Conservation (phyloP, 768 basidiomycete genomes). For the Serendipita indica region DNA sequence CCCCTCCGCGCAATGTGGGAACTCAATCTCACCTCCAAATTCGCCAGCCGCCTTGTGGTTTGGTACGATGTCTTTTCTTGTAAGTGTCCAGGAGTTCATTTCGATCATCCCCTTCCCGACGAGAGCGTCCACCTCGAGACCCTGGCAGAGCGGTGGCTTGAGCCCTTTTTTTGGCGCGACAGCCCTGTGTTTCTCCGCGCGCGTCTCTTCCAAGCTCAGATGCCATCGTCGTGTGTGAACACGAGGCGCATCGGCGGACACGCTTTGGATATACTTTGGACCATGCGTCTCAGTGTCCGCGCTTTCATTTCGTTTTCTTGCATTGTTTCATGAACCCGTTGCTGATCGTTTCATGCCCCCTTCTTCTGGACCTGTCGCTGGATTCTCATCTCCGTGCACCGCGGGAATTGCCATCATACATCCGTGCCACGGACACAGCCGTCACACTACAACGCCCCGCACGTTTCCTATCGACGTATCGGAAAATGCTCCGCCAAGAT, state of each 20-base stretch:
- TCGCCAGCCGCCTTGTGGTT: conserved; percentile 60
- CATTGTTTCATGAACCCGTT: no score
- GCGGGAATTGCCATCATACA: background rate
- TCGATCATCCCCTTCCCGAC: background rate
- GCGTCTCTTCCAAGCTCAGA: no score
- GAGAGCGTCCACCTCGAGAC: background rate
- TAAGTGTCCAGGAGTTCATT: conserved; percentile 7
- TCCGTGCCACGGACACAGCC: no score
- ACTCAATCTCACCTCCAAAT: conserved; percentile 38
- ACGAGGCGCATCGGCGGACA: no score
- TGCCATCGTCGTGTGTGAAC: no score
- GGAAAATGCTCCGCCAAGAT: conserved; percentile 43
- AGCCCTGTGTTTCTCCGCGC: no score
- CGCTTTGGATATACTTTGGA: no score
- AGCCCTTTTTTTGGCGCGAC: background rate
- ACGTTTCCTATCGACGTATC: conserved; percentile 50
- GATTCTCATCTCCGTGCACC: no score
- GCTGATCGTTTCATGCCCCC: no score
- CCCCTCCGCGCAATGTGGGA: conserved; percentile 42
- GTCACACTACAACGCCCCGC: conserved; percentile 31
- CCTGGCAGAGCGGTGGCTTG: conserved; percentile 14
- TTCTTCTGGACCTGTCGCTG: no score
- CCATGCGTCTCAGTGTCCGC: no score
- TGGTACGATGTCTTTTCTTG: background rate
- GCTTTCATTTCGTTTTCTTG: no score